Conservation (phyloP, 345 rosid genomes). For the Salix exigua region DNA sequence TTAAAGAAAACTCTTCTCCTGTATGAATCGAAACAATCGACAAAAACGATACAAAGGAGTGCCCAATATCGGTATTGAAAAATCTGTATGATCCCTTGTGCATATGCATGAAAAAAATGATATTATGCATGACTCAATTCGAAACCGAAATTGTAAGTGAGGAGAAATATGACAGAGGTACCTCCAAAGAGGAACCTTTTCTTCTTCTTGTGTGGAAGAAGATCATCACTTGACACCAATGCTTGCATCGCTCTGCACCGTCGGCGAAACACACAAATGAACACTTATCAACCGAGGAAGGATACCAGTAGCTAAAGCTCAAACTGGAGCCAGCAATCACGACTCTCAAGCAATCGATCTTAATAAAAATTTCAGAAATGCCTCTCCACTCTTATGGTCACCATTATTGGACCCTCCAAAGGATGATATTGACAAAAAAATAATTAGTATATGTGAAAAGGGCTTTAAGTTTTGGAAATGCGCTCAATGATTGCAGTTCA, state of each 20-base stretch:
- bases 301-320: conserved; percentile 29
- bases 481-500: no score
- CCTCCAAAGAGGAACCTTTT: conserved; percentile 9
- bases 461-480: no score
- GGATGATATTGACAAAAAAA: background rate
- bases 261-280: conserved; percentile 34
- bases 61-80: no score
- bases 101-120: no score
- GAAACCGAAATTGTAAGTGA: background rate
- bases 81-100: no score
- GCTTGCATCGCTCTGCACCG: conserved; percentile 4
- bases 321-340: conserved; percentile 35
- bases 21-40: conserved; percentile 8
- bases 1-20: conserved; percentile 31
- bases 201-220: conserved; percentile 19
- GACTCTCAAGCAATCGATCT: conserved; percentile 30
- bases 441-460: no score
- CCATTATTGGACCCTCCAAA: conserved; percentile 9
- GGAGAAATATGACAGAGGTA: background rate
- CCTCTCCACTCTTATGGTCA: conserved; percentile 2
- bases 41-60: background rate
- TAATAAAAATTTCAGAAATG: background rate
- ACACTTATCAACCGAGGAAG: background rate
- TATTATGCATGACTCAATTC: background rate
- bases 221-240: conserved; percentile 3